A percentile compares a stretch with the other conserved stretches of the same genome.
Conservation (phyloP, 129 eudicot genomes). For the Tanacetum coccineum region DNA sequence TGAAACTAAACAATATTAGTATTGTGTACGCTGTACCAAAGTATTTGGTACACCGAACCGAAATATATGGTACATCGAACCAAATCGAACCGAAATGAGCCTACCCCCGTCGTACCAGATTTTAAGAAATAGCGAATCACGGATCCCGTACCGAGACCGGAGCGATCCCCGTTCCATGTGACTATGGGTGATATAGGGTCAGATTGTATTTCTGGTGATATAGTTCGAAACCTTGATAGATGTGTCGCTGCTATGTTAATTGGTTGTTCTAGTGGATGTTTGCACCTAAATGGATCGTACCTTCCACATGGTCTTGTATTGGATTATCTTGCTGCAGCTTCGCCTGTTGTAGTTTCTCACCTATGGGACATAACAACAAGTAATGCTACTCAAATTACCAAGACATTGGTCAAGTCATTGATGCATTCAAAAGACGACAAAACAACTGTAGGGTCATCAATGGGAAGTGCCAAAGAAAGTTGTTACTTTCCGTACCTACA, state of each 20-base stretch:
- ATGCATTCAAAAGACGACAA: not conserved
- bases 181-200: slow-evolving; percentile 46
- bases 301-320: slow-evolving; percentile 57
- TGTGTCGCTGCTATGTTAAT: slow-evolving; percentile 62
- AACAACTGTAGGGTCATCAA: not conserved
- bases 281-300: slow-evolving; percentile 45
- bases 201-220: slow-evolving; percentile 50
- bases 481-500: not conserved
- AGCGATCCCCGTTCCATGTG: too few relatives aligned
- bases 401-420: not conserved
- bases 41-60: too few relatives aligned
- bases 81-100: too few relatives aligned
- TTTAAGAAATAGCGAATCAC: too few relatives aligned
- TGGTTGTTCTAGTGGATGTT: slow-evolving; percentile 78
- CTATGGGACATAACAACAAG: slow-evolving; percentile 2
- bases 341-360: slow-evolving; percentile 65
- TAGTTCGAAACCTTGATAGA: slow-evolving; percentile 44
- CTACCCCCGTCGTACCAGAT: too few relatives aligned
- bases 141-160: too few relatives aligned
- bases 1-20: too few relatives aligned
- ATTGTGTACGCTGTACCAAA: too few relatives aligned
- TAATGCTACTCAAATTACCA: not conserved
- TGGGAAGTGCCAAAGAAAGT: not conserved
- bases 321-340: slow-evolving; percentile 53
- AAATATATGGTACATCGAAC: too few relatives aligned